Percentiles rank a stretch among this genome's conserved stretches.
Conservation (phyloP, 148 eudicot genomes). For the Persicaria maculosa region DNA sequence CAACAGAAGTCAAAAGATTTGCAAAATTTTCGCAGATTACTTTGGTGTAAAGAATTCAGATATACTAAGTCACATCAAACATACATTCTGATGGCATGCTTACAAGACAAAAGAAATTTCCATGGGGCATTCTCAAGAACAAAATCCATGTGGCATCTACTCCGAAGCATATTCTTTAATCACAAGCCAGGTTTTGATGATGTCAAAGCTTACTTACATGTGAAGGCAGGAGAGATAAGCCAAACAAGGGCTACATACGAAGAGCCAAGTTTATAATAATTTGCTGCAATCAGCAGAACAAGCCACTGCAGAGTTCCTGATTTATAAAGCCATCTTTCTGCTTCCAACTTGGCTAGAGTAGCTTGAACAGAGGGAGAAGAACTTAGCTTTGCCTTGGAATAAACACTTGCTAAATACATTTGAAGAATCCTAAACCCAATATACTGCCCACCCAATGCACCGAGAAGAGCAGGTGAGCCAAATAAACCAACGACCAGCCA, state of each 20-base stretch:
- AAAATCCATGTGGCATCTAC: not conserved
- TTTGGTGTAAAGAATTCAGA: not conserved
- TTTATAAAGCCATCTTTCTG: conserved; percentile 93
- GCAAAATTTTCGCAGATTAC: not conserved
- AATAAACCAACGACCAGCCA: conserved; percentile 75
- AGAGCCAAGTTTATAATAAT: conserved; percentile 65
- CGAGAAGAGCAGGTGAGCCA: conserved; percentile 82
- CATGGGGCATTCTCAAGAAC: not conserved
- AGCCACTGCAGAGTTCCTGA: conserved; percentile 85
- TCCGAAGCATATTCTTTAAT: not conserved
- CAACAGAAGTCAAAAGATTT: not conserved
- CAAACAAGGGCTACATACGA: conserved; percentile 75
- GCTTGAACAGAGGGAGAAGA: conserved; percentile 32
- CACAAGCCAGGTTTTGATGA: not conserved
- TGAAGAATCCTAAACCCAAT: conserved; percentile 57
- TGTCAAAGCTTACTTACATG: conserved; percentile 57
- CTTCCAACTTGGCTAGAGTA: conserved; percentile 69
- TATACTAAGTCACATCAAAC: not conserved
- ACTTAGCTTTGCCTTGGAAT: conserved; percentile 29
- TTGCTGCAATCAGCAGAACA: conserved; percentile 45
- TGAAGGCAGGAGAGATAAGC: conserved; percentile 83
- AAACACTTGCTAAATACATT: conserved; percentile 30
- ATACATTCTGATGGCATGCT: not conserved
- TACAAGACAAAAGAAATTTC: not conserved
- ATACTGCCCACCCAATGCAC: conserved; percentile 90